Conservation (phyloP, 192 early-diverging fungal species). For the Coemansia sp. region DNA sequence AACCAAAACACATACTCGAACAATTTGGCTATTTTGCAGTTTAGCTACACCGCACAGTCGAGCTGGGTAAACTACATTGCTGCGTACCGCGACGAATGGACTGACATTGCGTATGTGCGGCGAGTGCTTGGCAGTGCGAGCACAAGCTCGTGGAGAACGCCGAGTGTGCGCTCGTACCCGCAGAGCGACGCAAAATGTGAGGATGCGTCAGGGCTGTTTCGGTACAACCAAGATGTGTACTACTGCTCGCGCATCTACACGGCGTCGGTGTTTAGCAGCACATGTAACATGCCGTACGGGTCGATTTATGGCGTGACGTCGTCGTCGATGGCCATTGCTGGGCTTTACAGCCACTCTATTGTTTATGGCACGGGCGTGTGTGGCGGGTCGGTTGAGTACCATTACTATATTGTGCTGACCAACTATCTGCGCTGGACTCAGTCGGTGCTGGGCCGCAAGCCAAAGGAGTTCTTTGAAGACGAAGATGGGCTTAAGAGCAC, state of each 20-base stretch:
- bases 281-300: constrained; percentile 32
- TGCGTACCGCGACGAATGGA: constrained; percentile 24
- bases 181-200: constrained; percentile 1
- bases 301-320: constrained; percentile 17
- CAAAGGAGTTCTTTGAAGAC: constrained; percentile 19
- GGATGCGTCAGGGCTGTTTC: constrained; percentile 9
- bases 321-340: constrained; percentile 14
- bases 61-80: constrained; percentile 25
- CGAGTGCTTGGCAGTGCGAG: neutral
- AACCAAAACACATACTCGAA: constrained; percentile 7
- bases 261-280: neutral
- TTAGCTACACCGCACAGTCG: constrained; percentile 12
- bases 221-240: constrained; percentile 11
- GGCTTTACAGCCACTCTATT: constrained; percentile 23
- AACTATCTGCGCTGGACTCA: constrained; percentile 12
- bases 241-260: constrained; percentile 15
- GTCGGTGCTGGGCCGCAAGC: constrained; percentile 17
- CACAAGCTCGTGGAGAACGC: constrained; percentile 8
- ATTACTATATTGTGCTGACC: constrained; percentile 21
- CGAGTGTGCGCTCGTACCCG: constrained; percentile 1
- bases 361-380: constrained; percentile 16
- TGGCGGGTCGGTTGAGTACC: constrained; percentile 6
- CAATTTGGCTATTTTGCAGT: constrained; percentile 29
- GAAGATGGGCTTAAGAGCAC: constrained; percentile 1
- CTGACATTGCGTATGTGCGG: constrained; percentile 14